Base-by-base conservation (phyloP, 495 filamentous ascomycete species). In the Neurospora sp. region DNA sequence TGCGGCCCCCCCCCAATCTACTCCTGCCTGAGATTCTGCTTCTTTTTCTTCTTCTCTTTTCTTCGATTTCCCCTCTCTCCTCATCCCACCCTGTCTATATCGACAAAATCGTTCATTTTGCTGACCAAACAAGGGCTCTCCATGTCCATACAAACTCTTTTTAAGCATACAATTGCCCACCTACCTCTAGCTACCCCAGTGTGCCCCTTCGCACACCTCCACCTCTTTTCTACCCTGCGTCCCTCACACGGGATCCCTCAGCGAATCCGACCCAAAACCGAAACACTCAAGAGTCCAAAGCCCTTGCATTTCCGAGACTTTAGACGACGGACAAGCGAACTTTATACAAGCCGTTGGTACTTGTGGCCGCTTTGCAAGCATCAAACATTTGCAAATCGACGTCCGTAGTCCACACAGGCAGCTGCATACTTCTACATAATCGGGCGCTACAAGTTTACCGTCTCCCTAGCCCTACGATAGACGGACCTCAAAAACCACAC, bases 21-120 rank as follows among this genome's bases (percentile, higher is more conserved):
- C 70, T 41, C 39, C 70, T 35, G 70, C 39, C 70, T 18, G 40
- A 59, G 5, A 71, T 41, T 48, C 39, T 71, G 16, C 39, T 71
- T 54, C 20, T 59, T 73, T 39, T 76, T 73, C 72, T 66, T 46
- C 71, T 7, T 31, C 73, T 70, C 39, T 46, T 41, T 10, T 31
- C 38, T 31, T 70, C 40, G 27, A 27, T 35, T 59, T 40, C 23
- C 35, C 40, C 27, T 35, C 40, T 40, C 44, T 37, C 18, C 31
- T 10, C 70, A 31, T 39, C 39, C 39, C 38, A 69, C 11, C 48
- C 40, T 66, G 54, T 66, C 54, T 35, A 66, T 35, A 66, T 37
- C 4, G 54, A 66, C 27, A 66, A 3, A 35, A 62, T 62, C 14
- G 27, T 31, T 62, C 54, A 27, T 27, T 1, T 62, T 35, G 54